These are phyloP conservation scores for Galerina marginata DNA, from an alignment of 768 basidiomycete species.

Conservation along the genomic window DNA sequence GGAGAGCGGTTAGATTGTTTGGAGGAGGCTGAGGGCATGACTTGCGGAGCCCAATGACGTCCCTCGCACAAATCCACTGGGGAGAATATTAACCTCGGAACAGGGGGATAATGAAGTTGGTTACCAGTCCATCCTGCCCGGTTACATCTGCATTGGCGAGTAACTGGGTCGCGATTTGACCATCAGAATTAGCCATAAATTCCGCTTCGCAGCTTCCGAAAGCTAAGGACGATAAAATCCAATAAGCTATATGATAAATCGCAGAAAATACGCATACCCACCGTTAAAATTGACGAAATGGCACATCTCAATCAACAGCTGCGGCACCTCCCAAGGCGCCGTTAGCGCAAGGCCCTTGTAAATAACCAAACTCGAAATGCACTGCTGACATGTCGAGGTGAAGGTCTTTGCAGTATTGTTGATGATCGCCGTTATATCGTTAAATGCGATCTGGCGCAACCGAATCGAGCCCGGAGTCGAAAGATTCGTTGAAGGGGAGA, in stretches of 20 bases:
- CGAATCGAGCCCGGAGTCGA: slow-evolving; percentile 1
- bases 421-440: not conserved
- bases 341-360: not conserved
- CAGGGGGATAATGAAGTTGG: too few relatives aligned
- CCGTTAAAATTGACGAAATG: slow-evolving; percentile 6
- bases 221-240: not conserved
- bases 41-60: slow-evolving; percentile 2
- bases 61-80: slow-evolving; percentile 7
- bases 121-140: not conserved
- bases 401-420: slow-evolving; percentile 1
- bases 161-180: not conserved
- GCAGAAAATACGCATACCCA: not conserved
- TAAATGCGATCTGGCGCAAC: not conserved
- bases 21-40: slow-evolving; percentile 6
- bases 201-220: slow-evolving; percentile 2
- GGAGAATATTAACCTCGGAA: too few relatives aligned
- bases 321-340: slow-evolving; percentile 5
- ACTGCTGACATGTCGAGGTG: slow-evolving; percentile 5
- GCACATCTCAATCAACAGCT: slow-evolving; percentile 4
- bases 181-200: slow-evolving; percentile 5
- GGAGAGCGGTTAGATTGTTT: not conserved
- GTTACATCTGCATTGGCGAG: slow-evolving; percentile 1
- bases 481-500: slow-evolving; percentile 1
- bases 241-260: not conserved
- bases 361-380: not conserved